Base-by-base conservation (phyloP, 2,329 filamentous ascomycete genomes). In the Trichoderma semiorbis region DNA sequence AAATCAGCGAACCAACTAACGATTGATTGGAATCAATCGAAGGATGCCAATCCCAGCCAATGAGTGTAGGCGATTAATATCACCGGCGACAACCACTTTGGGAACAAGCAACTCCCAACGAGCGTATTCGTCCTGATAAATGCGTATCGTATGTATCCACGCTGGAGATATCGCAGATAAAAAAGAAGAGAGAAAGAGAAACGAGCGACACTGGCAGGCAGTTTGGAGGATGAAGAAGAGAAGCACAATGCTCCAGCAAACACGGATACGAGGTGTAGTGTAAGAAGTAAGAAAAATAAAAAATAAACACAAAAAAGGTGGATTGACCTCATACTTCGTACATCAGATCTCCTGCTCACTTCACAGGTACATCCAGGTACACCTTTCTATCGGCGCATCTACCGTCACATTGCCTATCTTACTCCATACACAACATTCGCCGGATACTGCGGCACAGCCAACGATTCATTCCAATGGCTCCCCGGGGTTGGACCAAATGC, bases 81-180 rank as follows among this genome's bases (percentile, higher is more conserved):
- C 8, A 24, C 39, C 66, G 57, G 66, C 66, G 66, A 69, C 62
- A 53, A 26, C 66, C 66, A 14, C 28, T 69, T 69, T 69, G 57
- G 66, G 66, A 69, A 53, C 28, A 47, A 34, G 28, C 55, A 21
- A 18, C 24, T 50, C 12, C 60, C n/a, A 69, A 36, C 66, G 66
- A 69, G 66, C 57, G 66, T 30, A 61, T 26, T 8, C 26, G 2
- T 14, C n/a, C n/a, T 67, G 18, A 43, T 8, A 21, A 60, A n/a
- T 26, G 53, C 53, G 16, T 21, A 43, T 43, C 53, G 16, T 32
- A 18, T 11, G 16, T 32, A 28, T 11, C 57, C 57, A 60, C 28
- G 57, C 47, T 12, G 55, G 16, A 21, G 14, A 34, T 60, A 34
- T 14, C 18, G 57, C 18, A 16, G 32, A 28, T 6, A 14, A 18